Conservation (phyloP, 2,329 filamentous ascomycete species). For the Penicillium sp. region DNA sequence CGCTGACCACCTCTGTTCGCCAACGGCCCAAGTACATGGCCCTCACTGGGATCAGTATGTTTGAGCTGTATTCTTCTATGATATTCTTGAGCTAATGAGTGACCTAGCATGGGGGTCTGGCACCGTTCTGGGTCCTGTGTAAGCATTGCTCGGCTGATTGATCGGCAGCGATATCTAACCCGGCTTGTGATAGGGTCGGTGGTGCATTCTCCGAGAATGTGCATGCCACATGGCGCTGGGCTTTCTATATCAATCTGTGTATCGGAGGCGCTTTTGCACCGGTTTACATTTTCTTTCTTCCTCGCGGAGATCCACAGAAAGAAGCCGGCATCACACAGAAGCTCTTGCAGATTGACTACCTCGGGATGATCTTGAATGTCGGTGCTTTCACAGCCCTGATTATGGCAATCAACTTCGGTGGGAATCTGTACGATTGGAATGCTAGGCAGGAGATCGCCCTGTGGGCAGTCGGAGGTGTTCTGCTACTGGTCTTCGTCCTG, state of each 20-base stretch:
- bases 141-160: not conserved
- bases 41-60: constrained; percentile 30
- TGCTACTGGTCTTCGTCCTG: constrained; percentile 46
- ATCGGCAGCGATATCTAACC: not conserved
- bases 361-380: constrained; percentile 47
- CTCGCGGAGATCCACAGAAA: constrained; percentile 24
- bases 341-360: constrained; percentile 43
- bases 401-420: constrained; percentile 54
- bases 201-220: constrained; percentile 33
- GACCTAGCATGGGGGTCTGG: constrained; percentile 14
- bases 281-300: constrained; percentile 47
- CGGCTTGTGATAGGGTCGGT: constrained; percentile 27
- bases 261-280: constrained; percentile 47
- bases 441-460: constrained; percentile 43
- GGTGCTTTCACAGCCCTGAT: constrained; percentile 45
- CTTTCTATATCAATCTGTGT: constrained; percentile 58
- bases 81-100: not conserved
- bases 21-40: constrained; percentile 33
- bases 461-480: constrained; percentile 48
- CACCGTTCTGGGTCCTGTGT: constrained; percentile 37
- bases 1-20: constrained; percentile 16
- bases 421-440: constrained; percentile 50
- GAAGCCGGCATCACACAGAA: constrained; percentile 20
- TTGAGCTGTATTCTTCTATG: not conserved
- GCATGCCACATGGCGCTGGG: constrained; percentile 35